Percentiles rank a stretch among this genome's conserved stretches.
Evolutionary conservation across 148 eudicot species (phyloP).

Genomic region (Vaccinium myrtillus): DNA sequence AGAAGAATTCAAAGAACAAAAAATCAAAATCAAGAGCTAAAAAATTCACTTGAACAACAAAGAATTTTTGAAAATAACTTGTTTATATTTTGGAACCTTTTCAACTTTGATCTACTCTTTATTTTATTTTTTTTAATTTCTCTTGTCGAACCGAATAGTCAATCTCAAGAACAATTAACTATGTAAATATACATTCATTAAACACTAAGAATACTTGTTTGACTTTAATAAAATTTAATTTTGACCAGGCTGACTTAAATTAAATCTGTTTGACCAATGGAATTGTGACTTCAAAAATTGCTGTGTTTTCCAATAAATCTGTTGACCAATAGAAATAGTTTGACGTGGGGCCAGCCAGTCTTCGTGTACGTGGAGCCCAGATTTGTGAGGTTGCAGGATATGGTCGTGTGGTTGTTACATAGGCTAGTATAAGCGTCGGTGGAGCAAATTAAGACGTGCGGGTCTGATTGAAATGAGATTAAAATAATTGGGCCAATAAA

Average conservation of each 20-base stretch:
- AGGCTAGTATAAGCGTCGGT: neutral
- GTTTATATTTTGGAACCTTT: neutral
- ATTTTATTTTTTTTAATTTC: neutral
- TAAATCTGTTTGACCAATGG: neutral
- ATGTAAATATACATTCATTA: neutral
- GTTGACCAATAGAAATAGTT: too few species aligned
- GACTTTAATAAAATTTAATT: neutral
- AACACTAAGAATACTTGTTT: neutral
- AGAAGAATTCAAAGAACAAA: neutral
- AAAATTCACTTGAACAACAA: neutral
- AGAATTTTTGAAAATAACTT: neutral
- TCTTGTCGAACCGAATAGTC: neutral
- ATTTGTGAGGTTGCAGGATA: neutral
- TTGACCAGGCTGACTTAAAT: neutral
- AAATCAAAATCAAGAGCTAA: neutral
- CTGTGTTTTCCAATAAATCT: too few species aligned
- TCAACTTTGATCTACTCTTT: neutral
- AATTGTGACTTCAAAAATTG: too few species aligned
- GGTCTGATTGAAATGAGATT: neutral
- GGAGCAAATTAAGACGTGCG: neutral
- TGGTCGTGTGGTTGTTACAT: neutral
- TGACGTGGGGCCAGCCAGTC: neutral
- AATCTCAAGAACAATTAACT: neutral
- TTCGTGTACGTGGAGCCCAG: constrained; percentile 1
- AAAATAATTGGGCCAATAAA: neutral